phyloP scores from a whole-genome alignment of 2,329 filamentous ascomycete genomes.

The Conoideocrella luteorostrata region DNA sequence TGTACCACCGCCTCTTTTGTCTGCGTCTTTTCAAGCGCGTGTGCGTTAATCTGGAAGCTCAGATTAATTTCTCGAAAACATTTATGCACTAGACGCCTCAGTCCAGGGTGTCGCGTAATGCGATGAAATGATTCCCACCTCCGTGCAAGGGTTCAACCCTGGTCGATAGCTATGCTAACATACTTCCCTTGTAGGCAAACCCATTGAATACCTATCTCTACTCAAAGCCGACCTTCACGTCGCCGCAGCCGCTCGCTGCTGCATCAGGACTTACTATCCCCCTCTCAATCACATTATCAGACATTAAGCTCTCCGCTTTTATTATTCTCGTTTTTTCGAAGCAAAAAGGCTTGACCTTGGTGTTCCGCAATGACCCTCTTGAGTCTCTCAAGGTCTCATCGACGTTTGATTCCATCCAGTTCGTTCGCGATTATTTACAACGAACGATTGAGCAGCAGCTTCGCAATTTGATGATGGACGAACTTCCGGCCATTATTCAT shows the following conservation, averaged over 20 bases:
- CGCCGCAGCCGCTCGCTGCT: constrained; percentile 84
- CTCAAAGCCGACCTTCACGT: constrained; percentile 87
- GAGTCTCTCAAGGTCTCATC: constrained; percentile 98
- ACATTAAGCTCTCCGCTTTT: constrained; percentile 93
- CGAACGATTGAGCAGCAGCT: constrained; percentile 92
- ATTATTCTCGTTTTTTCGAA: constrained; percentile 97
- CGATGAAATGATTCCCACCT: constrained; percentile 1
- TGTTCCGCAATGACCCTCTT: constrained; percentile 96
- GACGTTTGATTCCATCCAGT: constrained; percentile 97
- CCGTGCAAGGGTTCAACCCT: not conserved
- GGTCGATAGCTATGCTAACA: constrained; percentile 4
- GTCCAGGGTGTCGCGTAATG: constrained; percentile 6
- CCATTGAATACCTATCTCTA: constrained; percentile 92
- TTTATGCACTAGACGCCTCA: not conserved
- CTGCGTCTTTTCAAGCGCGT: not conserved
- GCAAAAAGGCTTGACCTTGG: constrained; percentile 91
- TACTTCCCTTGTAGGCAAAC: constrained; percentile 59
- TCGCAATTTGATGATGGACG: constrained; percentile 93
- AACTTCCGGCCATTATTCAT: constrained; percentile 93
- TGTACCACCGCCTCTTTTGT: too few species aligned
- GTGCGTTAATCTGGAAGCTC: not conserved
- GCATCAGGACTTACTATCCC: constrained; percentile 91
- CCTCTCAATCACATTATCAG: constrained; percentile 91
- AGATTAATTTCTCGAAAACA: not conserved
- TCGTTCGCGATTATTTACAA: constrained; percentile 94